Percentiles rank a stretch among this genome's conserved stretches.
Evolutionary conservation across 208 protist species (phyloP).

Genomic region (Wallacemonas sp.): DNA sequence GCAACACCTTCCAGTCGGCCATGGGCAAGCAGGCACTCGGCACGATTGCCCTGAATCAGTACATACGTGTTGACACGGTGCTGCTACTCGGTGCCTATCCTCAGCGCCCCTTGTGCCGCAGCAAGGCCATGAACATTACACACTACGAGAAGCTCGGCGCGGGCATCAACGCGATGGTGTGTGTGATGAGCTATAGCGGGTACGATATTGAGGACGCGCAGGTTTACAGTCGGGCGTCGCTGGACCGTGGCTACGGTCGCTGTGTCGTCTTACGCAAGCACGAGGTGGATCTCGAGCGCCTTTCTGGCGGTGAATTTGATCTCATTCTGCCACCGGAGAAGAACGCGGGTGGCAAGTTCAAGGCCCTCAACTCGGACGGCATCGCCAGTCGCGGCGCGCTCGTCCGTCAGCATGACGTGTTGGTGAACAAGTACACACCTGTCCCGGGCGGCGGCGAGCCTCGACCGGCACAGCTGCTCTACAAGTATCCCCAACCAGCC

Average conservation of each 20-base stretch:
- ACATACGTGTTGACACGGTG: slow-evolving; percentile 98
- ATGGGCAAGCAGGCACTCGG: slow-evolving; percentile 99
- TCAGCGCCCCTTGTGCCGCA: slow-evolving; percentile 97
- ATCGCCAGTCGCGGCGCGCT: slow-evolving; percentile 89
- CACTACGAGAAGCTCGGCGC: slow-evolving; percentile 97
- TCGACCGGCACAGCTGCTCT: slow-evolving; percentile 73
- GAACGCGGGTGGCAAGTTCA: slow-evolving; percentile 47
- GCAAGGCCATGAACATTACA: slow-evolving; percentile 96
- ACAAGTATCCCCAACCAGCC: slow-evolving; percentile 93
- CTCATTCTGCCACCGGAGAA: slow-evolving; percentile 74
- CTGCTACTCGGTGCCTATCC: slow-evolving; percentile 98
- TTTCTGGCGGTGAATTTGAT: slow-evolving; percentile 69
- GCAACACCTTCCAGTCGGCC: slow-evolving; percentile 99
- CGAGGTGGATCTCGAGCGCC: slow-evolving; percentile 70
- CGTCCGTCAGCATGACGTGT: slow-evolving; percentile 90
- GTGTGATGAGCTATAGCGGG: slow-evolving; percentile 99
- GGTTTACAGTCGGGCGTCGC: slow-evolving; percentile 96
- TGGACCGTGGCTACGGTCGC: slow-evolving; percentile 98
- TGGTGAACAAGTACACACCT: slow-evolving; percentile 95
- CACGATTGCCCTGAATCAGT: slow-evolving; percentile 95
- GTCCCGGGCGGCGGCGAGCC: slow-evolving; percentile 43
- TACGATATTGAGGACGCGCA: slow-evolving; percentile 99
- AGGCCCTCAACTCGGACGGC: slow-evolving; percentile 95
- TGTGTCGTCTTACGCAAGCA: slow-evolving; percentile 94
- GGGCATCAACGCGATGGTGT: slow-evolving; percentile 99